Evolutionary conservation across 495 filamentous ascomycete species (phyloP).

Genomic region (Neurospora intermedia): DNA sequence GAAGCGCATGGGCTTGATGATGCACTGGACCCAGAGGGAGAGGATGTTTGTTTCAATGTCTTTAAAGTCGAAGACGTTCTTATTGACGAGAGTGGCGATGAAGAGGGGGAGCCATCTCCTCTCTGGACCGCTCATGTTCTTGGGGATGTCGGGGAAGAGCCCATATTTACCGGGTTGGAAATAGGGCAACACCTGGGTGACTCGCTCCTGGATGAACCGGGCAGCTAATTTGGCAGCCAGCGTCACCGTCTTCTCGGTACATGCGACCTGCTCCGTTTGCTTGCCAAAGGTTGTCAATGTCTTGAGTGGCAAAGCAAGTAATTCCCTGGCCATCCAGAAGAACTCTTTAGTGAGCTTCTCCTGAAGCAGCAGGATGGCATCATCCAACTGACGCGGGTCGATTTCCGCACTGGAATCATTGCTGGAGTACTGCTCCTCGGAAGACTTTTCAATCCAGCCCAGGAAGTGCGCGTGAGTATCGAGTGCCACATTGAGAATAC

Average conservation of each 20-base stretch:
- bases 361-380: conserved; percentile 34
- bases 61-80: conserved; percentile 29
- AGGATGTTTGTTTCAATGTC: conserved; percentile 24
- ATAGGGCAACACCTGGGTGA: conserved; percentile 28
- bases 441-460: conserved; percentile 25
- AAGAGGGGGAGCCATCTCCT: conserved; percentile 31
- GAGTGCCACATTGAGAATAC: conserved; percentile 26
- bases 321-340: conserved; percentile 30
- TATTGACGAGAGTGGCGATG: conserved; percentile 27
- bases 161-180: conserved; percentile 28
- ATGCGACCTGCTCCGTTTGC: conserved; percentile 21
- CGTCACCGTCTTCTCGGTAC: conserved; percentile 27
- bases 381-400: conserved; percentile 28
- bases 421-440: conserved; percentile 23
- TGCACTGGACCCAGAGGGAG: conserved; percentile 28
- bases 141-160: conserved; percentile 26
- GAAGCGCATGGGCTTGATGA: conserved; percentile 27
- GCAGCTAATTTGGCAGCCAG: conserved; percentile 29
- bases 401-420: conserved; percentile 11
- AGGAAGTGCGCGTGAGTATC: conserved; percentile 30
- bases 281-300: not conserved
- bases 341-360: conserved; percentile 27
- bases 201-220: conserved; percentile 28
- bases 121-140: conserved; percentile 15
- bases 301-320: conserved; percentile 13